Percentiles rank a stretch among this genome's conserved stretches.
phyloP scores from a whole-genome alignment of 192 early-diverging fungal species.

The Haplosporangium gracile region DNA sequence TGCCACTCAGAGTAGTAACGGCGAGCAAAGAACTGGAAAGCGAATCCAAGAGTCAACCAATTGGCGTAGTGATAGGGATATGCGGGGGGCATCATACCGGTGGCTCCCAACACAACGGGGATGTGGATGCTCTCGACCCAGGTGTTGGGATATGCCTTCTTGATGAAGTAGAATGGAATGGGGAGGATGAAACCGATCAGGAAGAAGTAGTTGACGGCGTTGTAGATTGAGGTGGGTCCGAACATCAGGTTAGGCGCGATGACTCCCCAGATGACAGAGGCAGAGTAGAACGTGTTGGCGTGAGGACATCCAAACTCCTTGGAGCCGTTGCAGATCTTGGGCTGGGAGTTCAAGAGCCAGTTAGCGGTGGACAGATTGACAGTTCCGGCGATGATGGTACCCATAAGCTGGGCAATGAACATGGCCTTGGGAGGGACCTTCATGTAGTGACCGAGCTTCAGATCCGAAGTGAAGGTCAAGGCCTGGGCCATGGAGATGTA shows the following conservation, averaged over 20 bases:
- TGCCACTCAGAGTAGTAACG: slow-evolving; percentile 63
- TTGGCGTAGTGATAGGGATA: slow-evolving; percentile 44
- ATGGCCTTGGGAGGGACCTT: slow-evolving; percentile 38
- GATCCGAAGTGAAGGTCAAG: slow-evolving; percentile 73
- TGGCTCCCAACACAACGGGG: slow-evolving; percentile 60
- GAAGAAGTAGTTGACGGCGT: slow-evolving; percentile 54
- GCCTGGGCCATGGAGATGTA: slow-evolving; percentile 77
- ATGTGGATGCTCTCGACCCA: slow-evolving; percentile 62
- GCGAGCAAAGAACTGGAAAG: slow-evolving; percentile 64
- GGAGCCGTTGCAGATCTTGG: too few species aligned
- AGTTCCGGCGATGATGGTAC: slow-evolving; percentile 67
- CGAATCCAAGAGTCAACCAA: slow-evolving; percentile 56
- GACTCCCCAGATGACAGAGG: slow-evolving; percentile 78
- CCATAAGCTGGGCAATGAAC: slow-evolving; percentile 67
- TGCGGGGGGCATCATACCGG: slow-evolving; percentile 65
- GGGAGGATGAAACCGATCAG: slow-evolving; percentile 65
- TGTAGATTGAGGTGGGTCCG: slow-evolving; percentile 45
- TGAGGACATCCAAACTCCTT: slow-evolving; percentile 11
- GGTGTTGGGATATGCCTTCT: slow-evolving; percentile 62
- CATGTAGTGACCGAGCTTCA: slow-evolving; percentile 68
- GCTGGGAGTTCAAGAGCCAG: slow-evolving; percentile 51
- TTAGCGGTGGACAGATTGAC: slow-evolving; percentile 59
- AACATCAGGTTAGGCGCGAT: slow-evolving; percentile 77
- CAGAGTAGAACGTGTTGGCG: slow-evolving; percentile 69
- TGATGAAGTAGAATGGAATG: slow-evolving; percentile 65